Evolutionary conservation across 1,284 basidiomycete species (phyloP).

Genomic region (Takashimella koratensis): DNA sequence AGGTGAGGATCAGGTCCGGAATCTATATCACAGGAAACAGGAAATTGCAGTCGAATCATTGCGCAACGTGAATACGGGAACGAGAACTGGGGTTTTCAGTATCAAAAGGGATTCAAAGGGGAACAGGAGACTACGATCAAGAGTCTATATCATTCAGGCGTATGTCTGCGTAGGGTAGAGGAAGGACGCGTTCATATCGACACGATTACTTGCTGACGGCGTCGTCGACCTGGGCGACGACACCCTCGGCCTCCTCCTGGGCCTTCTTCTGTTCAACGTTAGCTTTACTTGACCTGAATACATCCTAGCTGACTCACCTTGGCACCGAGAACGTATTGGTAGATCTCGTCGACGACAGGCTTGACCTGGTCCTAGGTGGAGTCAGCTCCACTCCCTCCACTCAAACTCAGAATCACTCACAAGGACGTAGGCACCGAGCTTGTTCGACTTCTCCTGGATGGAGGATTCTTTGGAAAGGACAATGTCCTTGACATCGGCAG

Average conservation of each 20-base stretch:
- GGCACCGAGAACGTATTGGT: constrained; percentile 43
- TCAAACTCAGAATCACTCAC: constrained; percentile 26
- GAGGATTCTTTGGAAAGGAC: constrained; percentile 44
- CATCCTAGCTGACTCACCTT: constrained; percentile 24
- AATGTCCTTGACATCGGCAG: constrained; percentile 43
- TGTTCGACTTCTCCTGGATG: constrained; percentile 47
- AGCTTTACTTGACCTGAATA: constrained; percentile 2
- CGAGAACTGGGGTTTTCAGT: too few species aligned
- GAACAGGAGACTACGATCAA: too few species aligned
- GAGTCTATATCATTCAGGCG: too few species aligned
- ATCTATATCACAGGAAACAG: too few species aligned
- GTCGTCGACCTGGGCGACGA: constrained; percentile 21
- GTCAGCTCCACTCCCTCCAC: too few species aligned
- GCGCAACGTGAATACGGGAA: too few species aligned
- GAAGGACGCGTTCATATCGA: too few species aligned
- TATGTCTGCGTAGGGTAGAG: too few species aligned
- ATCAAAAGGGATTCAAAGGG: too few species aligned
- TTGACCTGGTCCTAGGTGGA: constrained; percentile 41
- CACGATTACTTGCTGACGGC: neutral
- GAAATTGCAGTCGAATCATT: too few species aligned
- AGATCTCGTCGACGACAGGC: constrained; percentile 47
- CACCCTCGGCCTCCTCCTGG: constrained; percentile 30
- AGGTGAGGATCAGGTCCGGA: too few species aligned
- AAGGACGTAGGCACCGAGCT: constrained; percentile 45
- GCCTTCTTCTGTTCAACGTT: constrained; percentile 6